A percentile compares a stretch with the other conserved stretches of the same genome.
Conservation (phyloP, 306 rosid species). For the Citrullus mucosospermus region DNA sequence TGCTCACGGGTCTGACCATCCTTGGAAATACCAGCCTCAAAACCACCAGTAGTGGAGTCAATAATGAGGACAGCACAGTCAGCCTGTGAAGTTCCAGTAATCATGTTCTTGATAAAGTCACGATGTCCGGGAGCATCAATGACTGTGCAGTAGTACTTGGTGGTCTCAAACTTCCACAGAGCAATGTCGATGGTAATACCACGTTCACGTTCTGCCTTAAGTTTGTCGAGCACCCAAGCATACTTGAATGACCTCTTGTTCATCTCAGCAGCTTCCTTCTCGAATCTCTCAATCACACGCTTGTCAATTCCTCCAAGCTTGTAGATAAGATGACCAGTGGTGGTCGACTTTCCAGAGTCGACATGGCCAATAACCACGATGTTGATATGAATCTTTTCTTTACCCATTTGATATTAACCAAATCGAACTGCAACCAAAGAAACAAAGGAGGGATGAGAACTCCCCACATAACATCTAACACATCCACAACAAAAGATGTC, state of each 20-base stretch:
- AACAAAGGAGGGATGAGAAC: not conserved
- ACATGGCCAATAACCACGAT: conserved; percentile 16
- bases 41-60: conserved; percentile 18
- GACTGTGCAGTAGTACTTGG: conserved; percentile 40
- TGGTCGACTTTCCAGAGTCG: conserved; percentile 15
- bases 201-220: conserved; percentile 18
- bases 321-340: conserved; percentile 19
- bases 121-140: conserved; percentile 36
- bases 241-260: conserved; percentile 18
- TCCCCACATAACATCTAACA: too few species aligned
- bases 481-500: too few species aligned
- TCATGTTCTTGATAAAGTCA: conserved; percentile 40
- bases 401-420: conserved; percentile 6
- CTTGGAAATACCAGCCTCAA: conserved; percentile 16
- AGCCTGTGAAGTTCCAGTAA: conserved; percentile 43
- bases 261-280: conserved; percentile 19
- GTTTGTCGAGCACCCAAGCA: conserved; percentile 13
- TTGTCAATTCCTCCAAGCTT: conserved; percentile 19
- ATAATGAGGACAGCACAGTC: conserved; percentile 22
- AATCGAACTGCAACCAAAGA: not conserved
- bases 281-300: conserved; percentile 18
- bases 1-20: conserved; percentile 18
- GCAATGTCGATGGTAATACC: conserved; percentile 19
- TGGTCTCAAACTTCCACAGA: conserved; percentile 13
- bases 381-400: conserved; percentile 13